Evolutionary conservation across 2,329 filamentous ascomycete genomes (phyloP).

Genomic region (Arthrobotrys iridis): DNA sequence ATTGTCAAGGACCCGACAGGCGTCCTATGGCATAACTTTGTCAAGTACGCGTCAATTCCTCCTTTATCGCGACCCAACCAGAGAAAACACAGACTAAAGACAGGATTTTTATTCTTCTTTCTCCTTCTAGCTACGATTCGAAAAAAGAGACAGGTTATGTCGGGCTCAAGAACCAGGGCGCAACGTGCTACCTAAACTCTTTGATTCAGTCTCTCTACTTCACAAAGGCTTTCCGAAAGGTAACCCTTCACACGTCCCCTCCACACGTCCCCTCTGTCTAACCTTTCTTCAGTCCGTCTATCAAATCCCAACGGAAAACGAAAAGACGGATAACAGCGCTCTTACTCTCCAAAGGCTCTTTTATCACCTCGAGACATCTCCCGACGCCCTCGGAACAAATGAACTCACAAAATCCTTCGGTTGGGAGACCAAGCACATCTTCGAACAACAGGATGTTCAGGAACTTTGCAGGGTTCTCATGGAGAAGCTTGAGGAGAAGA

Average conservation of each 20-base stretch:
- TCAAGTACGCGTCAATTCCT: conserved; percentile 68
- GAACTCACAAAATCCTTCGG: conserved; percentile 97
- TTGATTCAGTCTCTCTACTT: conserved; percentile 85
- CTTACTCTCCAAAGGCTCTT: conserved; percentile 94
- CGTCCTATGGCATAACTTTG: conserved; percentile 89
- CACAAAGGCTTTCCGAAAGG: conserved; percentile 92
- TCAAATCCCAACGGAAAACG: conserved; percentile 90
- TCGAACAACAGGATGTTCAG: conserved; percentile 98
- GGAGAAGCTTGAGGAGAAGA: conserved; percentile 95
- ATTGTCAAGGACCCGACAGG: conserved; percentile 87
- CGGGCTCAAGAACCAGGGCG: conserved; percentile 94
- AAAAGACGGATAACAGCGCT: conserved; percentile 85
- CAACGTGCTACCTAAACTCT: conserved; percentile 88
- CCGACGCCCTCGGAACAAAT: conserved; percentile 83
- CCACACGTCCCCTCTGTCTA: not conserved
- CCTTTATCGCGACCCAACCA: no score
- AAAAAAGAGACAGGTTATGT: conserved; percentile 99
- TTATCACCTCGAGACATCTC: conserved; percentile 90
- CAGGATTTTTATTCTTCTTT: conserved; percentile 59
- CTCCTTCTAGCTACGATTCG: conserved; percentile 78
- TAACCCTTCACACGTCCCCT: conserved; percentile 60
- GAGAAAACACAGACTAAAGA: no score
- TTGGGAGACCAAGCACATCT: conserved; percentile 97
- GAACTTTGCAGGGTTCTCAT: conserved; percentile 96
- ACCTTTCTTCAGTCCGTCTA: conserved; percentile 77